Conservation (phyloP, 768 basidiomycete genomes). For the Podaxis sp. region DNA sequence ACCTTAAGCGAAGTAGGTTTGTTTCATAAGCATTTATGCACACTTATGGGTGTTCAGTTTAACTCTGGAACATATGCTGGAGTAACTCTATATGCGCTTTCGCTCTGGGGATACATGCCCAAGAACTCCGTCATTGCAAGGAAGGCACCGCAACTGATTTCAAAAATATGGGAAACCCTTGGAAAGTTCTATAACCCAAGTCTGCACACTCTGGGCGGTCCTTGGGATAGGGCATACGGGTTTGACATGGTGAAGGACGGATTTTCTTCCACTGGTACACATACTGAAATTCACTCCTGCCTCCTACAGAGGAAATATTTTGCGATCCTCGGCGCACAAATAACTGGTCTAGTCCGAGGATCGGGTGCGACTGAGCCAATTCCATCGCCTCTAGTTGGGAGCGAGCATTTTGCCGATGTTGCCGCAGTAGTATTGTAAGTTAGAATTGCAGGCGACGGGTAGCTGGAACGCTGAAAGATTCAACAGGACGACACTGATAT, state of each 20-base stretch:
- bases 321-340: conserved; percentile 28
- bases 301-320: conserved; percentile 24
- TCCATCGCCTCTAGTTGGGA: conserved; percentile 25
- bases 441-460: neutral
- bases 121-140: conserved; percentile 24
- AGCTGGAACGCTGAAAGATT: neutral
- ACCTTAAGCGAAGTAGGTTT: conserved; percentile 28
- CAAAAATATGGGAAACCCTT: conserved; percentile 25
- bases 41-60: conserved; percentile 20
- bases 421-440: conserved; percentile 26
- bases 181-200: conserved; percentile 28
- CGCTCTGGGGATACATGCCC: conserved; percentile 33
- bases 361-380: conserved; percentile 26
- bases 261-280: neutral
- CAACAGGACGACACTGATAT: conserved; percentile 24
- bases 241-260: conserved; percentile 24
- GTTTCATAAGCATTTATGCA: neutral
- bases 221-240: conserved; percentile 31
- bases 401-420: conserved; percentile 27
- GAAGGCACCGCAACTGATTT: conserved; percentile 25
- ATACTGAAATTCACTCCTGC: neutral
- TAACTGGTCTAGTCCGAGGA: conserved; percentile 28
- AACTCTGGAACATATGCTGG: conserved; percentile 31
- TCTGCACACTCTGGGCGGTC: conserved; percentile 27
- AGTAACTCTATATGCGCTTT: conserved; percentile 29